Evolutionary conservation across 2,329 filamentous ascomycete genomes (phyloP).

Genomic region (Diaporthe capsici): DNA sequence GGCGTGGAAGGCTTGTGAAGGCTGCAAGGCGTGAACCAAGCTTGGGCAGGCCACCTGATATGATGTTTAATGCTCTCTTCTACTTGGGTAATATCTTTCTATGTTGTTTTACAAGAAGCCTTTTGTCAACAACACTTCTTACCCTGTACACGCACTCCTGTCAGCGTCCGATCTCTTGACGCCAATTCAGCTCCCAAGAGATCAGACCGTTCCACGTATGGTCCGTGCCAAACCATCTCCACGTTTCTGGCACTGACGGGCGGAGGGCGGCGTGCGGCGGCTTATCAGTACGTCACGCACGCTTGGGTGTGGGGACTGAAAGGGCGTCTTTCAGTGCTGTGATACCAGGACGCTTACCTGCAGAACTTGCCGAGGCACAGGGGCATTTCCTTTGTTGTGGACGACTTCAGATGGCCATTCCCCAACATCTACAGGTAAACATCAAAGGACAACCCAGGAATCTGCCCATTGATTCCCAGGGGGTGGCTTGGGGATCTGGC

Average conservation of each 20-base stretch:
- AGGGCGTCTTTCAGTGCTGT: not conserved
- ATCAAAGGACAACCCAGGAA: not conserved
- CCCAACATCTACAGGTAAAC: not conserved
- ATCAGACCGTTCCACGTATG: slow-evolving; percentile 2
- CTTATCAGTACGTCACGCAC: slow-evolving; percentile 36
- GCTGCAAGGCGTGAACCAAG: not conserved
- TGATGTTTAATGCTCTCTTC: not conserved
- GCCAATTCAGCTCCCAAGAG: not conserved
- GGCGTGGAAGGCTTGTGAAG: not conserved
- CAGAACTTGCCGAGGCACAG: slow-evolving; percentile 7
- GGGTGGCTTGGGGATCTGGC: not conserved
- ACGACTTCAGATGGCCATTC: not conserved
- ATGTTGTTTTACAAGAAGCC: not conserved
- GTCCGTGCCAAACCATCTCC: slow-evolving; percentile 7
- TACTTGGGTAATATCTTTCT: not conserved
- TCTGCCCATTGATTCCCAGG: not conserved
- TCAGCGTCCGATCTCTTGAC: not conserved
- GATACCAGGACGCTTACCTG: slow-evolving; percentile 3
- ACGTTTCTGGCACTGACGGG: not conserved
- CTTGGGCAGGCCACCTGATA: not conserved
- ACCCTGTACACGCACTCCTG: not conserved
- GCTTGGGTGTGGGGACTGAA: not conserved
- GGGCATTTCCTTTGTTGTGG: slow-evolving; percentile 15
- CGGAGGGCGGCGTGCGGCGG: slow-evolving; percentile 8
- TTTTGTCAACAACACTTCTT: not conserved